phyloP scores from a whole-genome alignment of 2,329 filamentous ascomycete genomes.

The Cryphonectria radicalis region DNA sequence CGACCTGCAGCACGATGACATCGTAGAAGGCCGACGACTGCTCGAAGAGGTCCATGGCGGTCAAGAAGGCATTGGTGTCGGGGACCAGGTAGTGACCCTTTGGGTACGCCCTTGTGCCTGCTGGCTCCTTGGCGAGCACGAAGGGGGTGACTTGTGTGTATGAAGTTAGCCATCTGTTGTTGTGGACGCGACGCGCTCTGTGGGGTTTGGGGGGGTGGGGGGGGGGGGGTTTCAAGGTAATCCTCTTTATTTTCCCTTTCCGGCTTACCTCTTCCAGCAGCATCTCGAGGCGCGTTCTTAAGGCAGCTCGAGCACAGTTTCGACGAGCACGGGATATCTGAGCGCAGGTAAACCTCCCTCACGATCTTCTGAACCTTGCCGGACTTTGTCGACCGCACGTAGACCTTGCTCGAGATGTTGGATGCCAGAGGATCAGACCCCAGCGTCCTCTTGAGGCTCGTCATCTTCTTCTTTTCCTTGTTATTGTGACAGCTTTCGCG shows the following conservation, averaged over 20 bases:
- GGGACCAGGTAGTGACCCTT: constrained; percentile 93
- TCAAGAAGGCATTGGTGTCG: constrained; percentile 94
- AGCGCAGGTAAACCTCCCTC: constrained; percentile 90
- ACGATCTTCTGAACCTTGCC: constrained; percentile 99
- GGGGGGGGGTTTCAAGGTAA: not conserved
- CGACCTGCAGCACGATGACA: constrained; percentile 94
- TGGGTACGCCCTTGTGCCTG: constrained; percentile 79
- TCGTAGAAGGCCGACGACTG: constrained; percentile 91
- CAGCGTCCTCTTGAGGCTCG: constrained; percentile 65
- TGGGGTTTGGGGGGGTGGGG: not conserved
- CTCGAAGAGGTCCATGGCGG: constrained; percentile 97
- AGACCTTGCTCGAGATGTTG: constrained; percentile 93
- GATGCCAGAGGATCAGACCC: constrained; percentile 60
- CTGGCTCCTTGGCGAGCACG: constrained; percentile 85
- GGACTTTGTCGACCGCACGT: constrained; percentile 90
- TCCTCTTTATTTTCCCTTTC: not conserved
- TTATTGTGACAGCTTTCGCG: constrained; percentile 20
- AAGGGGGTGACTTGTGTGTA: constrained; percentile 70
- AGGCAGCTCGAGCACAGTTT: constrained; percentile 81
- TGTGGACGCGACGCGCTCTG: not conserved
- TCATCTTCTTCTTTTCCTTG: constrained; percentile 49
- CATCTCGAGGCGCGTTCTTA: constrained; percentile 75
- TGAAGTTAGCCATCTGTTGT: constrained; percentile 29
- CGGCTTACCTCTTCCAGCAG: constrained; percentile 71
- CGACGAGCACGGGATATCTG: constrained; percentile 97